phyloP scores from a whole-genome alignment of 169 alveolate genomes.

The Ichthyophthirius multifiliis region DNA sequence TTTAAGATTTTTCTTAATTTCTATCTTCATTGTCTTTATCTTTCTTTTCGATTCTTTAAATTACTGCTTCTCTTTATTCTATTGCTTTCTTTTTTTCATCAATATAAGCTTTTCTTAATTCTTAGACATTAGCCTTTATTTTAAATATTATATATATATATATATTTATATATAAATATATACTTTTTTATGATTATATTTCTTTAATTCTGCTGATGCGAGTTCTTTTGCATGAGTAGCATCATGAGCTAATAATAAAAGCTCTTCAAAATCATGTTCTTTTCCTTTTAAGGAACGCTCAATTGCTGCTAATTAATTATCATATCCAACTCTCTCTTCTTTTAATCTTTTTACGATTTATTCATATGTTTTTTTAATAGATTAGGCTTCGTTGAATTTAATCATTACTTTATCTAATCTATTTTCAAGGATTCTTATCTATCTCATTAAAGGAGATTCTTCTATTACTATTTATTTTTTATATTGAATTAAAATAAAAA shows the following conservation, averaged over 20 bases:
- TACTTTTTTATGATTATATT: constrained; percentile 72
- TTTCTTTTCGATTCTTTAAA: constrained; percentile 58
- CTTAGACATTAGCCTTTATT: constrained; percentile 54
- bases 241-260: constrained; percentile 74
- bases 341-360: constrained; percentile 75
- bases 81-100: constrained; percentile 76
- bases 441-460: constrained; percentile 82
- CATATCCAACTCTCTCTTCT: constrained; percentile 92
- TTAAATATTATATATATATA: constrained; percentile 71
- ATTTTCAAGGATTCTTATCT: constrained; percentile 88
- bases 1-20: constrained; percentile 31
- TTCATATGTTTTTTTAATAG: constrained; percentile 86
- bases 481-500: not conserved
- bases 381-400: constrained; percentile 87
- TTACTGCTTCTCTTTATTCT: constrained; percentile 68
- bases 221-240: constrained; percentile 92
- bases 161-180: constrained; percentile 64
- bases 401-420: constrained; percentile 89
- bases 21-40: constrained; percentile 60
- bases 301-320: constrained; percentile 88
- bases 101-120: constrained; percentile 52
- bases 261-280: constrained; percentile 89
- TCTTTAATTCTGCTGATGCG: constrained; percentile 88
- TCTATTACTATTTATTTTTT: constrained; percentile 49
- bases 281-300: constrained; percentile 84